These are phyloP conservation scores for Thraustochytrium sp. DNA, from an alignment of 352 stramenopile species.

Conservation along the genomic window DNA sequence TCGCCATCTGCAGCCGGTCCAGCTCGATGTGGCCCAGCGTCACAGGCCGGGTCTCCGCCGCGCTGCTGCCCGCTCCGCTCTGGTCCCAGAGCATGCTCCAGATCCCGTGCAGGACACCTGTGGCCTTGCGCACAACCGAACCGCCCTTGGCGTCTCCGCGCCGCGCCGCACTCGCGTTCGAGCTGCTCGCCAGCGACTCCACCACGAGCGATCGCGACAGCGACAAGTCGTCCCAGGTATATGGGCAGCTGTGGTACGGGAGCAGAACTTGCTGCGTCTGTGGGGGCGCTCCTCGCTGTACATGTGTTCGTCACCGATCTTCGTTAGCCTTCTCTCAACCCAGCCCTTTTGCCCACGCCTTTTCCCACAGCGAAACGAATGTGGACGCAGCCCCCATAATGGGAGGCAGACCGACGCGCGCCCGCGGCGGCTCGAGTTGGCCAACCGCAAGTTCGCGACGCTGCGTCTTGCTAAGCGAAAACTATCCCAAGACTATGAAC, in stretches of 20 bases:
- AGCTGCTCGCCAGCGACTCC: conserved; percentile 3
- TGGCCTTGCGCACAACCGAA: neutral
- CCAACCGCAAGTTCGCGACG: no score
- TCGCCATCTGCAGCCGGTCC: conserved; percentile 10
- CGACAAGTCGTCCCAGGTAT: conserved; percentile 36
- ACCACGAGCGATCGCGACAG: conserved; percentile 26
- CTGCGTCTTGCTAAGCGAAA: neutral
- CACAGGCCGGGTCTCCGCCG: neutral
- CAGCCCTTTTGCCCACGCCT: neutral
- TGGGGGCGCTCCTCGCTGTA: conserved; percentile 8
- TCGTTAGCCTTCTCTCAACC: neutral
- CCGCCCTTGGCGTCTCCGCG: neutral
- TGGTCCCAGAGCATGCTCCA: conserved; percentile 40
- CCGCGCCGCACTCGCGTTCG: neutral
- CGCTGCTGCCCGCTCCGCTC: neutral
- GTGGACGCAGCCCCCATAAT: no score
- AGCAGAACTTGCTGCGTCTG: conserved; percentile 37
- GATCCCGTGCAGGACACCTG: neutral
- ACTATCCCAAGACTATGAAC: neutral
- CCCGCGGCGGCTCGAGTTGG: no score
- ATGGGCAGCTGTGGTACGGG: conserved; percentile 30
- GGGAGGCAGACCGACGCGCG: no score
- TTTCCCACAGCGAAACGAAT: no score
- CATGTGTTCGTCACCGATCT: no score
- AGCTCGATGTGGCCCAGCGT: conserved; percentile 13